Base-by-base conservation (phyloP, 2,329 filamentous ascomycete species). In the Neonectria faginata region DNA sequence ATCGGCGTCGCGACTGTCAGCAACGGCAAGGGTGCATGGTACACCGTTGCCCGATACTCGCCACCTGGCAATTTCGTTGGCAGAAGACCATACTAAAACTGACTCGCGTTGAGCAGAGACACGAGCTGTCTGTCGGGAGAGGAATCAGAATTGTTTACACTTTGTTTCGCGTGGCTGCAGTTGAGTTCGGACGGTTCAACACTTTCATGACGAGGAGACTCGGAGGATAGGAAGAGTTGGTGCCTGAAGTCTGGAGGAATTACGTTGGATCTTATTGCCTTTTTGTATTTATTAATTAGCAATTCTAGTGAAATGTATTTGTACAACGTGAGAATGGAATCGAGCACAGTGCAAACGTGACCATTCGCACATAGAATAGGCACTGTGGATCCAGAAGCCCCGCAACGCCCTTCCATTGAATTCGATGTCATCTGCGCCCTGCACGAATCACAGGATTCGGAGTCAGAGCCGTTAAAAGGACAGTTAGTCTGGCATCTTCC, bases 21-120 rank as follows among this genome's bases (percentile, higher is more conserved):
- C 20, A 67, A 73, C 11, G 55, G 68, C 12, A 73, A 72, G 16
- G 77, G 78, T 1, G 73, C 63, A 5, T 79, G 68, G 67, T 71
- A 75, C 57, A 75, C 75, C 0, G 78, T 79, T 27, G 78, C 70
- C 20, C 73, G 78, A 36, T 79, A 79, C 62, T 73, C 73, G 3
- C 70, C 72, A 3, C 69, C 78, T 0, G 78, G 78, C 5, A 79
- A 79, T 57, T 57, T 68, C n/a, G 66, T 64, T 33, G 76, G 76
- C 8, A 44, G 75, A 58, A 77, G 67, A 60, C 68, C 75, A 3
- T 77, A 76, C 54, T 76, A 16, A 33, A 5, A 4, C 3, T 1
- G n/a, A 51, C 7, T 50, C 12, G 16, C 16, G 20, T n/a, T 29
- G 44, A 14, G 3, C 22, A 8, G 20, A 44, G n/a, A 10, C 10